Conservation (phyloP, 306 rosid genomes). For the Dryas alaskensis region DNA sequence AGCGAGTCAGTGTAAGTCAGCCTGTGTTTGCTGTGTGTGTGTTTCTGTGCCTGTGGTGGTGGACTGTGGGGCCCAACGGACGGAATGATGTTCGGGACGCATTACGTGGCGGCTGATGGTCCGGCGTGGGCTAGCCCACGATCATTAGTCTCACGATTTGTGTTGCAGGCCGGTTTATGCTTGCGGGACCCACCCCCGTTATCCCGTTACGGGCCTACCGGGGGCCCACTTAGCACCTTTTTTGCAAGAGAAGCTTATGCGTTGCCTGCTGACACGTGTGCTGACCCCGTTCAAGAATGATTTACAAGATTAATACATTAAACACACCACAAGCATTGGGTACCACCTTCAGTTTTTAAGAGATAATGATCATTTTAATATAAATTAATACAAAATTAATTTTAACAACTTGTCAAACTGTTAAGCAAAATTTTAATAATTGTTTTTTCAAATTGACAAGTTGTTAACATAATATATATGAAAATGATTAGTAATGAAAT, state of each 20-base stretch:
- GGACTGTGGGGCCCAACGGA: constrained; percentile 41
- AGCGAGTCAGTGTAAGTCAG: not conserved
- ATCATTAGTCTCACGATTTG: constrained; percentile 45
- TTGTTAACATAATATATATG: no score
- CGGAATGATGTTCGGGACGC: constrained; percentile 25
- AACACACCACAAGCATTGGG: not conserved
- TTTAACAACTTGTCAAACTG: no score
- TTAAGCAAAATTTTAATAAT: no score
- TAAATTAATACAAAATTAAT: no score
- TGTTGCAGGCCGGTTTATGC: constrained; percentile 35
- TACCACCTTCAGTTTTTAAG: not conserved
- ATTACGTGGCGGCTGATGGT: constrained; percentile 56
- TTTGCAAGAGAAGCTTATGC: constrained; percentile 23
- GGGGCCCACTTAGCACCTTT: constrained; percentile 10
- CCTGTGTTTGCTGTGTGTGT: not conserved
- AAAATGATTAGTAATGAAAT: no score
- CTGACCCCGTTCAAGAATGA: not conserved
- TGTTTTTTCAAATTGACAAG: no score
- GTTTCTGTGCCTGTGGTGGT: constrained; percentile 34
- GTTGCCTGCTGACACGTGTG: constrained; percentile 34
- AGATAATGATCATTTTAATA: no score
- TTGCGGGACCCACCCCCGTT: constrained; percentile 41
- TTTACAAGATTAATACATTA: not conserved
- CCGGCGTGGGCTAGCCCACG: constrained; percentile 64
- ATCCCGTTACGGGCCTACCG: constrained; percentile 4